Conservation (phyloP, 2,329 filamentous ascomycete genomes). For the Fusarium acutatum region DNA sequence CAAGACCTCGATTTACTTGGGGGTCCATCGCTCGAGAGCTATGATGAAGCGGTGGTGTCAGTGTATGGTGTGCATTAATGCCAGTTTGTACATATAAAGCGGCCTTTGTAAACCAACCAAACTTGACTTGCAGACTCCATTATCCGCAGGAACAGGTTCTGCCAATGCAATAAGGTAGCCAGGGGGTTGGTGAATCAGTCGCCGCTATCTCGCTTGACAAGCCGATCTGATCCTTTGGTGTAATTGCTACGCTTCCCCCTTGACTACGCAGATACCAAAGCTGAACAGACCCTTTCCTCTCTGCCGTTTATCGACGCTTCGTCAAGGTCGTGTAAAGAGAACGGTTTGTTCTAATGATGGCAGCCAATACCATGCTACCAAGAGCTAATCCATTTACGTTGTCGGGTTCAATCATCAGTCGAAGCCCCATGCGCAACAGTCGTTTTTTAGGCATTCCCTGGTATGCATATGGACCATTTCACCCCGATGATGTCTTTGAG, state of each 20-base stretch:
- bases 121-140: not conserved
- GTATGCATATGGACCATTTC: not conserved
- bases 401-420: not conserved
- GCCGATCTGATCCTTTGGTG: slow-evolving; percentile 20
- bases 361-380: not conserved
- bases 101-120: not conserved
- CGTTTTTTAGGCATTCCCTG: not conserved
- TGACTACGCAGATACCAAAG: slow-evolving; percentile 1
- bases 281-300: not conserved
- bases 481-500: not conserved
- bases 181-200: slow-evolving; percentile 17
- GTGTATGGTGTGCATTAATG: slow-evolving; percentile 5
- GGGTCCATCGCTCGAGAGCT: not conserved
- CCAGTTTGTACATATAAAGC: not conserved
- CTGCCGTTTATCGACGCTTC: not conserved
- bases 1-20: not conserved
- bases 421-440: not conserved
- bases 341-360: not conserved
- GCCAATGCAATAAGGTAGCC: slow-evolving; percentile 3
- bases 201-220: slow-evolving; percentile 32
- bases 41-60: not conserved
- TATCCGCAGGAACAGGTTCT: slow-evolving; percentile 20
- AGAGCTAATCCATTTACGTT: not conserved
- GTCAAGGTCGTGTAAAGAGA: not conserved
- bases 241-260: slow-evolving; percentile 15